Evolutionary conservation across 345 rosid species (phyloP).

Genomic region (Arabidopsis suecica): DNA sequence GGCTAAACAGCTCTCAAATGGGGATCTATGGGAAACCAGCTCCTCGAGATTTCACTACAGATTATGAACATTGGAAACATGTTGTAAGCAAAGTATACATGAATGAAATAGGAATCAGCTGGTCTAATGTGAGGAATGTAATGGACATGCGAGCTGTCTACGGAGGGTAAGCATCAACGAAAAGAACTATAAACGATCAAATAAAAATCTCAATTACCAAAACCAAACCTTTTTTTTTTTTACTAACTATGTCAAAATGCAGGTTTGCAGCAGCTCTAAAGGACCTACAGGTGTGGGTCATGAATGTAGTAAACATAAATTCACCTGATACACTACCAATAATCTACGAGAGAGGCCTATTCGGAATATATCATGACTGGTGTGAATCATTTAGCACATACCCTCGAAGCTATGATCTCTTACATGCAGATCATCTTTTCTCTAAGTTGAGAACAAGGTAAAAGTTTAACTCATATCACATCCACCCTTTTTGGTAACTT

Average conservation of each 20-base stretch:
- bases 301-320: conserved; percentile 79
- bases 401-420: conserved; percentile 82
- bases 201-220: neutral
- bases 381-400: conserved; percentile 93
- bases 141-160: conserved; percentile 98
- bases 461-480: neutral
- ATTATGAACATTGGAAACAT: conserved; percentile 80
- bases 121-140: conserved; percentile 82
- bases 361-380: conserved; percentile 95
- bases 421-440: conserved; percentile 94
- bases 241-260: conserved; percentile 28
- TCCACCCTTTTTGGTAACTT: neutral
- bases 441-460: conserved; percentile 77
- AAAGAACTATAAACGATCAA: neutral
- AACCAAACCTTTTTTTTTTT: neutral
- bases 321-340: conserved; percentile 92
- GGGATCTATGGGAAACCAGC: conserved; percentile 95
- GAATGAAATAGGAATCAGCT: conserved; percentile 77
- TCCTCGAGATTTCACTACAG: conserved; percentile 72
- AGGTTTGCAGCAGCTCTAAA: conserved; percentile 88
- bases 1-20: conserved; percentile 86
- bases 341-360: conserved; percentile 85
- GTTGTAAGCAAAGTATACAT: conserved; percentile 72
- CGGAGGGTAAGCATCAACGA: conserved; percentile 65
- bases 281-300: conserved; percentile 78